phyloP scores from a whole-genome alignment of 2,329 filamentous ascomycete species.

The Kalmusia sp. region DNA sequence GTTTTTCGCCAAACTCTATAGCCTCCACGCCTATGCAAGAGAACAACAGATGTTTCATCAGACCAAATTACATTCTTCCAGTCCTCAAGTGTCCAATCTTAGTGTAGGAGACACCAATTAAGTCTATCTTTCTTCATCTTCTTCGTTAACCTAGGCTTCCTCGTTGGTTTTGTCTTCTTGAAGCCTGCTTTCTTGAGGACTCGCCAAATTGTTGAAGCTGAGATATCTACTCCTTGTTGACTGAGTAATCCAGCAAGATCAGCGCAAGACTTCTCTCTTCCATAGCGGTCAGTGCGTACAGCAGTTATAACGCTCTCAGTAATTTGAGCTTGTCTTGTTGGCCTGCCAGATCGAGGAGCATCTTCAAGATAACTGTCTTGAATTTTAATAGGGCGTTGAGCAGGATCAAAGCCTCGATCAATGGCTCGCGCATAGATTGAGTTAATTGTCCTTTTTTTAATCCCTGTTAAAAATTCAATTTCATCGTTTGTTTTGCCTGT shows the following conservation, averaged over 20 bases:
- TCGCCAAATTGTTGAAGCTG: neutral
- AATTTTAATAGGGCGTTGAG: slow-evolving; percentile 8
- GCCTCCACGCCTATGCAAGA: neutral
- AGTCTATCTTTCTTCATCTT: slow-evolving; percentile 11
- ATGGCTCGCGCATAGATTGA: slow-evolving; percentile 15
- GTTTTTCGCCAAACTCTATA: slow-evolving; percentile 4
- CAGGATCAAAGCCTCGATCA: slow-evolving; percentile 11
- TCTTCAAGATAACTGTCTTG: slow-evolving; percentile 11
- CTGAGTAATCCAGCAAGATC: slow-evolving; percentile 3
- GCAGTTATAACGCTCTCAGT: slow-evolving; percentile 3
- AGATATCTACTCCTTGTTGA: neutral
- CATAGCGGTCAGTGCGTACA: slow-evolving; percentile 14
- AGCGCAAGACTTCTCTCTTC: slow-evolving; percentile 15
- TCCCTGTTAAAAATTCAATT: slow-evolving; percentile 5
- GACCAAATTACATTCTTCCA: slow-evolving; percentile 1
- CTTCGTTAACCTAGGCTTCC: too few relatives aligned
- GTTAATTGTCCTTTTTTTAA: slow-evolving; percentile 9
- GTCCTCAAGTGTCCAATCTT: slow-evolving; percentile 11
- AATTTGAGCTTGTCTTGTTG: slow-evolving; percentile 9
- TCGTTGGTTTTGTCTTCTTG: slow-evolving; percentile 4
- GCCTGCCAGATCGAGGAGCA: slow-evolving; percentile 7
- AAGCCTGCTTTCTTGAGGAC: slow-evolving; percentile 3
- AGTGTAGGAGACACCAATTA: neutral
- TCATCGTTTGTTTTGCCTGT: slow-evolving; percentile 3
- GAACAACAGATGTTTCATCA: neutral